Evolutionary conservation across 805 yeast species (phyloP), one percentile per base, ranked within the genome.

Genomic region (Wickerhamomyces alni): DNA sequence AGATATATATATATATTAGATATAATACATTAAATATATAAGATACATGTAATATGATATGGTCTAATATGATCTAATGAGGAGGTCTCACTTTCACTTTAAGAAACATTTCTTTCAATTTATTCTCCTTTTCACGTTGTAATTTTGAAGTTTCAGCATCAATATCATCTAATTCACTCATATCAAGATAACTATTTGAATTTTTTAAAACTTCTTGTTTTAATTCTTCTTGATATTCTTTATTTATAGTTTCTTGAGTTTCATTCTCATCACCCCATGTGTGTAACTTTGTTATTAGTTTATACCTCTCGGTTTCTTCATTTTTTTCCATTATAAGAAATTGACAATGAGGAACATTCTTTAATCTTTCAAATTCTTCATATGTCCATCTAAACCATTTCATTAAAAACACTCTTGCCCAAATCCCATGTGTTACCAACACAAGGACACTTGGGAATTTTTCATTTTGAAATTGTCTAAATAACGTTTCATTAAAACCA

Each of bases 321-420:
- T 71, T 67, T 41, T 72, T 69, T 54, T 84, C 87, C 94, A 88
- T 83, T 25, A 82, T 76, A 30, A 89, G 67, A 57, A 85, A 80
- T 47, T 81, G 78, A 53, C 96, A 91, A 57, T 89, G 93, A 2
- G 87, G 87, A 13, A 89, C 77, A 57, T 89, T 89, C 43, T 82
- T 74, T 45, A 89, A 69, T 34, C 81, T 72, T 61, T 89, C 97
- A 61, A 88, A 89, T 55, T 81, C 79, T 57, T 88, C 96, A 55
- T 83, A 91, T 2, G 83, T 73, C 96, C 97, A 89, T 42, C 95
- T 68, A 58, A 79, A 89, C 96, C 96, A 89, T 53, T 88, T 85
- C 88, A 88, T 87, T 32, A 89, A 61, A 52, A 89, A 89, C 8
- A 89, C 97, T 30, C 97, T 68, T 4, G 94, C 84, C 91, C 95